Conservation (phyloP, 2,329 filamentous ascomycete genomes). For the Tolypocladium nubicola region DNA sequence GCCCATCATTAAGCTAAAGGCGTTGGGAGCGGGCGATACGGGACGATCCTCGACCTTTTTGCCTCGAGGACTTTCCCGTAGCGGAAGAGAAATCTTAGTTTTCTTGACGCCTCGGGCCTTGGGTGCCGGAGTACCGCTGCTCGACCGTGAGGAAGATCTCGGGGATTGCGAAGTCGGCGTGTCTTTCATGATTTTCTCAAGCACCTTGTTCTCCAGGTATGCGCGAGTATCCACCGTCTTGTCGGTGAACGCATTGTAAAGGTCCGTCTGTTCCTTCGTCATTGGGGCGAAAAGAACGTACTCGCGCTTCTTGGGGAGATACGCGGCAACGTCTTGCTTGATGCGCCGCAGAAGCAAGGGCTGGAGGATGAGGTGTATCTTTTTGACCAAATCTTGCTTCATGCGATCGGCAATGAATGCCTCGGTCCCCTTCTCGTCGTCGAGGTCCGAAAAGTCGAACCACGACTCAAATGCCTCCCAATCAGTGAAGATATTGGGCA, state of each 20-base stretch:
- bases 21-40: slow-evolving; percentile 23
- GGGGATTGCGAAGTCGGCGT: slow-evolving; percentile 19
- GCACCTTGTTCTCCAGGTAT: slow-evolving; percentile 72
- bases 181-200: slow-evolving; percentile 44
- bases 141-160: slow-evolving; percentile 25
- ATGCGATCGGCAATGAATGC: slow-evolving; percentile 71
- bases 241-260: slow-evolving; percentile 61
- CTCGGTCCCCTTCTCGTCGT: slow-evolving; percentile 70
- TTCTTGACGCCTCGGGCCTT: slow-evolving; percentile 7
- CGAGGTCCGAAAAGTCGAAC: slow-evolving; percentile 92
- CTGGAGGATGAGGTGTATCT: slow-evolving; percentile 86
- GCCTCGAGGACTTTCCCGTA: slow-evolving; percentile 25
- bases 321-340: slow-evolving; percentile 85
- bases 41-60: slow-evolving; percentile 14
- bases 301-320: slow-evolving; percentile 91
- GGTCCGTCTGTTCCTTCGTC: slow-evolving; percentile 78
- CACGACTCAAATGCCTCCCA: slow-evolving; percentile 88
- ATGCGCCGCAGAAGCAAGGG: slow-evolving; percentile 79
- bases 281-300: slow-evolving; percentile 93
- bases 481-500: slow-evolving; percentile 88
- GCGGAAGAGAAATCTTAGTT: slow-evolving; percentile 17
- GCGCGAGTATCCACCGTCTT: slow-evolving; percentile 52
- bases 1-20: slow-evolving; percentile 45
- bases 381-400: slow-evolving; percentile 44
- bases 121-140: slow-evolving; percentile 13